These are phyloP conservation scores for Pyricularia grisea DNA, from an alignment of 2,329 filamentous ascomycete species.

Conservation along the genomic window DNA sequence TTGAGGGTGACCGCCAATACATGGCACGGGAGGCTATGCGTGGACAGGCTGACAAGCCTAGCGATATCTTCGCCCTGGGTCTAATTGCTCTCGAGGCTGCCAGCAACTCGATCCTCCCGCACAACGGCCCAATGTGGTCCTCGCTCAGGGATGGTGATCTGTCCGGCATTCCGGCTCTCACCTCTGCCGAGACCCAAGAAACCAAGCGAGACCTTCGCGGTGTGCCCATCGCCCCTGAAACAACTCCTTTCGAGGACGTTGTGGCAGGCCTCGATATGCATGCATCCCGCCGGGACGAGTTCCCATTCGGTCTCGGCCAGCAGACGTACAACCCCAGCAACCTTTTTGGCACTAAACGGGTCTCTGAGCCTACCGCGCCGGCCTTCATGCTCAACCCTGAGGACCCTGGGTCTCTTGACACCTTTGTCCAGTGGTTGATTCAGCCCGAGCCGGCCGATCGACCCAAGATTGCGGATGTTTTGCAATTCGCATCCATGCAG, in stretches of 20 bases:
- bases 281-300: constrained; percentile 7
- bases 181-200: constrained; percentile 46
- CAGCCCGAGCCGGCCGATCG: constrained; percentile 62
- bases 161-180: constrained; percentile 79
- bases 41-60: constrained; percentile 79
- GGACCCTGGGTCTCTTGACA: constrained; percentile 69
- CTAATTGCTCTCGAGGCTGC: constrained; percentile 93
- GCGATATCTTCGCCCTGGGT: constrained; percentile 89
- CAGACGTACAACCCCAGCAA: constrained; percentile 25
- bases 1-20: constrained; percentile 93
- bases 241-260: constrained; percentile 2
- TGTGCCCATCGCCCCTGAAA: background rate
- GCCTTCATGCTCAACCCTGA: constrained; percentile 76
- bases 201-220: constrained; percentile 1
- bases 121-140: constrained; percentile 88
- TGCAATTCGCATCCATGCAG: constrained; percentile 61
- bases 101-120: constrained; percentile 85
- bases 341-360: constrained; percentile 38
- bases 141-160: constrained; percentile 83
- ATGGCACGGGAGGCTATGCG: constrained; percentile 88
- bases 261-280: background rate
- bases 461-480: constrained; percentile 64
- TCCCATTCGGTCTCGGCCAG: constrained; percentile 14
- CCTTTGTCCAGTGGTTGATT: constrained; percentile 82
- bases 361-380: constrained; percentile 55